Conservation (phyloP, 202 grass and related monocot genomes). For the Carex arenaria region DNA sequence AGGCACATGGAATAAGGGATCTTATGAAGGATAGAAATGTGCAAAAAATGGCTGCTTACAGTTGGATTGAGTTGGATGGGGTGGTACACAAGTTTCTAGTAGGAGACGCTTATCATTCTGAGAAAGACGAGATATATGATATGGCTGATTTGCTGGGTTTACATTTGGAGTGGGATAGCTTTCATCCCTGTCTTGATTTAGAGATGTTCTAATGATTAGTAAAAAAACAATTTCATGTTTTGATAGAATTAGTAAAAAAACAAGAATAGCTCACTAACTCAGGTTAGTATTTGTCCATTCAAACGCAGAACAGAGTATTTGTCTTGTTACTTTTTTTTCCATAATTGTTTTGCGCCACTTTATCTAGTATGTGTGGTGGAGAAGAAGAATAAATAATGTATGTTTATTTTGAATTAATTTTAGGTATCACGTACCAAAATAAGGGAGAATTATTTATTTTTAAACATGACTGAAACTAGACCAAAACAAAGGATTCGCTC, state of each 20-base stretch:
- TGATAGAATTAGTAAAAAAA: too few species aligned
- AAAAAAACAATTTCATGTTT: too few species aligned
- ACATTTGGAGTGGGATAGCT: slow-evolving; percentile 30
- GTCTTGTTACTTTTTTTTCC: too few species aligned
- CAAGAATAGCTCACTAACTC: too few species aligned
- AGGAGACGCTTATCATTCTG: slow-evolving; percentile 50
- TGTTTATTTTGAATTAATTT: too few species aligned
- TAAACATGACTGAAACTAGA: background rate
- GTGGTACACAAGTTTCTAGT: slow-evolving; percentile 68
- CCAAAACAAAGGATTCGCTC: background rate
- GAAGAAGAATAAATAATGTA: too few species aligned
- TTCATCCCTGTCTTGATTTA: slow-evolving; percentile 34
- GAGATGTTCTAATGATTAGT: background rate
- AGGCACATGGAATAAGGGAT: slow-evolving; percentile 53
- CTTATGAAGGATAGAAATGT: slow-evolving; percentile 69
- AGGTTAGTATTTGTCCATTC: too few species aligned
- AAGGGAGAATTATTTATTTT: too few species aligned
- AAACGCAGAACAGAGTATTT: too few species aligned
- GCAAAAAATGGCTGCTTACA: slow-evolving; percentile 75
- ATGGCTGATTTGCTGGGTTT: slow-evolving; percentile 44
- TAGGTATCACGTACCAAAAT: too few species aligned
- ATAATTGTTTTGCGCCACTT: too few species aligned
- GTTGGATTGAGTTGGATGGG: slow-evolving; percentile 82
- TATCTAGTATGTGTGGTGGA: too few species aligned
- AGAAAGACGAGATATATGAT: slow-evolving; percentile 51